Conservation (phyloP, 2,329 filamentous ascomycete species). For the Teratosphaeria nubilosa region DNA sequence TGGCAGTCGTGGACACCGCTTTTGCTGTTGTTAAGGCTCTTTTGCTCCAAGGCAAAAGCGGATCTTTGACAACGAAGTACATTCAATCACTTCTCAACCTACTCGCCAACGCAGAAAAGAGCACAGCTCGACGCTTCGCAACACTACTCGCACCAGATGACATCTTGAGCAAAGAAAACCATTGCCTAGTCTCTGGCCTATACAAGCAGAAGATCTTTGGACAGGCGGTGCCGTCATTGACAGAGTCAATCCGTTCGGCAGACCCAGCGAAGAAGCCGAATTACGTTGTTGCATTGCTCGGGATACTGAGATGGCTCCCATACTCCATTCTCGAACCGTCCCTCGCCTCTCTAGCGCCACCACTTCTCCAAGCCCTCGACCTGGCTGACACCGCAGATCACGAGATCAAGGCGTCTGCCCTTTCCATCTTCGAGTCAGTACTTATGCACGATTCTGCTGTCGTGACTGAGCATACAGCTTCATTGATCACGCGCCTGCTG, state of each 20-base stretch:
- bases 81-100: conserved; percentile 39
- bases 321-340: conserved; percentile 51
- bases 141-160: conserved; percentile 52
- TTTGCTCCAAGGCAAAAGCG: conserved; percentile 43
- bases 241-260: conserved; percentile 40
- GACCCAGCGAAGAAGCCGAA: conserved; percentile 43
- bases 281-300: conserved; percentile 53
- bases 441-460: conserved; percentile 46
- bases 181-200: conserved; percentile 51
- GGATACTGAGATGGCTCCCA: conserved; percentile 50
- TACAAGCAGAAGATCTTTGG: conserved; percentile 56
- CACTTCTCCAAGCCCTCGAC: conserved; percentile 55
- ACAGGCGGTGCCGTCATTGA: conserved; percentile 47
- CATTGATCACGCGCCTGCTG: conserved; percentile 47
- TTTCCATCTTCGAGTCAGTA: conserved; percentile 49
- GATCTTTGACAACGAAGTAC: conserved; percentile 33
- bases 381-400: conserved; percentile 31
- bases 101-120: conserved; percentile 33
- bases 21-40: conserved; percentile 55
- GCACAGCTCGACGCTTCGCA: conserved; percentile 47
- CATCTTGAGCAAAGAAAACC: conserved; percentile 49
- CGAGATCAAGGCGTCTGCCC: conserved; percentile 49
- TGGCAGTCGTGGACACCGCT: conserved; percentile 41
- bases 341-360: conserved; percentile 46
- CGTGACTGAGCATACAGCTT: conserved; percentile 47